Conservation (phyloP, 73 alveolate species). For the Symbiodinium natans region DNA sequence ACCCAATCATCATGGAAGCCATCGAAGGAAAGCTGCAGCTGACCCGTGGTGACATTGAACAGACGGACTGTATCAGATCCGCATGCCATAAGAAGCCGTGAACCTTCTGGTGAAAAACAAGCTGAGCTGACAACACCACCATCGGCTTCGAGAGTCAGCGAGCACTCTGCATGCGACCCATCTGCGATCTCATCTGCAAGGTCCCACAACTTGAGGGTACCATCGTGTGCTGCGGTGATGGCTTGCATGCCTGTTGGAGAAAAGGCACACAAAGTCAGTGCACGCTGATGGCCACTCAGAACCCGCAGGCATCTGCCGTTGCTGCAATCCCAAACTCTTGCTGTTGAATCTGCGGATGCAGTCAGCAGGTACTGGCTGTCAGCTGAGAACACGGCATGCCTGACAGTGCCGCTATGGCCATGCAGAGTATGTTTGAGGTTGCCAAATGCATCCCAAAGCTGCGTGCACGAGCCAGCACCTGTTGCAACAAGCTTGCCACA, state of each 20-base stretch:
- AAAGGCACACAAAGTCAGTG: constrained; percentile 40
- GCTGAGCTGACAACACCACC: constrained; percentile 91
- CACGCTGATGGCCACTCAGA: constrained; percentile 68
- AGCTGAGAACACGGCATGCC: constrained; percentile 47
- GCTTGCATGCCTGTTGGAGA: constrained; percentile 43
- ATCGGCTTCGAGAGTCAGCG: constrained; percentile 33
- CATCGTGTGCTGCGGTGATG: constrained; percentile 77
- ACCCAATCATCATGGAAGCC: constrained; percentile 81
- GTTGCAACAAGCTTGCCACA: constrained; percentile 67
- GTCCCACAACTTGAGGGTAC: constrained; percentile 81
- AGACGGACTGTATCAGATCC: constrained; percentile 55
- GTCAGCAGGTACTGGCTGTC: constrained; percentile 49
- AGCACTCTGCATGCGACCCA: constrained; percentile 25
- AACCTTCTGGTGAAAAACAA: constrained; percentile 83
- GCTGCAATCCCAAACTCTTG: constrained; percentile 37
- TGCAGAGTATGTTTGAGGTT: constrained; percentile 30
- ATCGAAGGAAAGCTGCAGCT: constrained; percentile 43
- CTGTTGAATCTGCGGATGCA: constrained; percentile 54
- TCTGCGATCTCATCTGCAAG: constrained; percentile 32
- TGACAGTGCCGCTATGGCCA: constrained; percentile 45
- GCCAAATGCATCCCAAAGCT: constrained; percentile 71
- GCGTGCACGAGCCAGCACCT: constrained; percentile 68
- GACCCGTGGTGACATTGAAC: constrained; percentile 47
- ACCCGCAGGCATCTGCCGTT: constrained; percentile 67
- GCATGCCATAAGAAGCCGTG: constrained; percentile 59